A percentile compares a stretch with the other conserved stretches of the same genome.
Evolutionary conservation across 1,139 yeast genomes (phyloP).

Genomic region (Taiozyma onychis): DNA sequence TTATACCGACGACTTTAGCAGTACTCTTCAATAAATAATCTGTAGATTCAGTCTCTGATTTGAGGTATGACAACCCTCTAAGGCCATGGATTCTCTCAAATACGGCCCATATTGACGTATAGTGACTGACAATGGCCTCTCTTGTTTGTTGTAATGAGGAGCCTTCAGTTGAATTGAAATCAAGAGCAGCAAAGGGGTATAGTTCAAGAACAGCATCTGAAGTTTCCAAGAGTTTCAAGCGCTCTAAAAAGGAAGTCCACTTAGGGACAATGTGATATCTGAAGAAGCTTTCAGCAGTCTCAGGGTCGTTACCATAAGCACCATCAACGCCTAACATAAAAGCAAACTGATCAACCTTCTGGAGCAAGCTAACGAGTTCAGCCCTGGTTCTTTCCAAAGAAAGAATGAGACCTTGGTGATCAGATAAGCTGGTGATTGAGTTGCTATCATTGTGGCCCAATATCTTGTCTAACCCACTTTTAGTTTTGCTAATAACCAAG

Average conservation of each 20-base stretch:
- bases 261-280: conserved; percentile 26
- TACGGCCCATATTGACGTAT: background rate
- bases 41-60: background rate
- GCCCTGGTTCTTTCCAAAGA: background rate
- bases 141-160: background rate
- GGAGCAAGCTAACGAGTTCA: background rate
- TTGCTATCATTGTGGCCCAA: conserved; percentile 9
- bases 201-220: background rate
- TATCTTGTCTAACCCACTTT: conserved; percentile 20
- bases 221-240: conserved; percentile 4
- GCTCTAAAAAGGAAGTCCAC: conserved; percentile 28
- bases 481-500: conserved; percentile 31
- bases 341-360: conserved; percentile 32
- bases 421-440: conserved; percentile 3
- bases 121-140: background rate
- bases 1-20: background rate
- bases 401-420: background rate
- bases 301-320: conserved; percentile 37
- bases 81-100: background rate
- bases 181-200: background rate
- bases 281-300: conserved; percentile 36
- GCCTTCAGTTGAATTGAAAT: background rate
- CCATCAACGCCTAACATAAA: conserved; percentile 31
- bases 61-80: background rate
- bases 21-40: background rate